Evolutionary conservation across 345 rosid genomes (phyloP), one percentile per base, ranked within the genome.

Genomic region (Erysimum cheiranthoides): DNA sequence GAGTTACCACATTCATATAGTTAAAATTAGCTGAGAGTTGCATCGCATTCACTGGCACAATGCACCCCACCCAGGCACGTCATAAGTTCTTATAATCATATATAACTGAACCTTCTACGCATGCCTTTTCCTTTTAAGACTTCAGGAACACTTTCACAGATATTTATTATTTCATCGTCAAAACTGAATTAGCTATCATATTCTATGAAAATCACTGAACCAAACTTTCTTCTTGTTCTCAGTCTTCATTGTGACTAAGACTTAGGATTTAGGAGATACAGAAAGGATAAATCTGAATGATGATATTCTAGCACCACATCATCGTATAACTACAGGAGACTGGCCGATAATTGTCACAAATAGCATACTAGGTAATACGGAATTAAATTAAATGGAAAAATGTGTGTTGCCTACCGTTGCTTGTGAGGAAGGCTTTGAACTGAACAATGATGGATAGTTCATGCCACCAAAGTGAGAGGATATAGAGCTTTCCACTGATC

Each of bases 391-490:
- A 62, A 5, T 1, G n/a, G 36, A 63, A 50, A 14, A 56, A 56
- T 28, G 69, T 69, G 43, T 38, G 67, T 57, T 53, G 54, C 52
- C 66, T 91, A 93, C 97, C 84, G 85, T 66, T 72, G 83, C 53
- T 68, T 91, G 91, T 60, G 97, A 75, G 45, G 90, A 78, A 53
- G 97, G 98, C 81, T 84, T 82, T 51, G 99, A 95, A 80, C 97
- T 90, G 84, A 95, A 95, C 76, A 95, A 71, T 2, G 99, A 92
- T 38, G 99, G 99, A 77, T 95, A 95, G 81, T 74, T 92, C 98
- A 90, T 89, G 81, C 99, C 99, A 77, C 99, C 93, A 79, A 95
- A 92, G 86, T 95, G 99, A 31, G 99, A 95, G 63, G 99, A 90
- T 83, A 92, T 92, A 36, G 98, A 89, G 66, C 97, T 92, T 81